Conservation (phyloP, 352 stramenopile genomes). For the Globisporangium recalcitrans region DNA sequence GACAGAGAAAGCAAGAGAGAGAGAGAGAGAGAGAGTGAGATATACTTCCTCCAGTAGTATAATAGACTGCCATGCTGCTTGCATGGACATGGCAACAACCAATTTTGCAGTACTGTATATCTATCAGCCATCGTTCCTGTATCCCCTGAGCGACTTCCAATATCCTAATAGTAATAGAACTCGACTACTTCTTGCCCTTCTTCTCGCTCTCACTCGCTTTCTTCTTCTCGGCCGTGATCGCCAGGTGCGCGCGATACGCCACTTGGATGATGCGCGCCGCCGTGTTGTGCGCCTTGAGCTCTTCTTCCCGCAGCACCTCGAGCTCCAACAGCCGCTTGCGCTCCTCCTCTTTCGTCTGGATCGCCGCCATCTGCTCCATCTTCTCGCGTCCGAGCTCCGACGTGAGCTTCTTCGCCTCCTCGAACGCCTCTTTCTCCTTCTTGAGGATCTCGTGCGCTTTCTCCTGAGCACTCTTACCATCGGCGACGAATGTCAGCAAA, state of each 20-base stretch:
- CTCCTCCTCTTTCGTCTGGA: constrained; percentile 72
- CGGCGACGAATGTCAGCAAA: constrained; percentile 67
- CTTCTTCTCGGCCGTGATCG: constrained; percentile 52
- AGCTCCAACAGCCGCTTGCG: constrained; percentile 61
- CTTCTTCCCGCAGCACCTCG: constrained; percentile 56
- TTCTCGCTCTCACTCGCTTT: constrained; percentile 53
- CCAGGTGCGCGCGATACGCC: constrained; percentile 40
- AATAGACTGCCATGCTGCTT: too few relatives aligned
- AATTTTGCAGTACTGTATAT: too few relatives aligned
- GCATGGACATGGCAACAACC: too few relatives aligned
- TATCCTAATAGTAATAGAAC: too few relatives aligned
- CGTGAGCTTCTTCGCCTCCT: constrained; percentile 84
- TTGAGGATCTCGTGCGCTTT: constrained; percentile 79
- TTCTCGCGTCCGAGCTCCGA: constrained; percentile 75
- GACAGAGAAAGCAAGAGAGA: too few relatives aligned
- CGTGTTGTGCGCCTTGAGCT: constrained; percentile 64
- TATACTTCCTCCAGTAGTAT: too few relatives aligned
- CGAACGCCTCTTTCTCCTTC: constrained; percentile 81
- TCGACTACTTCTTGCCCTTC: constrained; percentile 74
- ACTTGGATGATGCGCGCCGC: constrained; percentile 67
- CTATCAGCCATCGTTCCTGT: too few relatives aligned
- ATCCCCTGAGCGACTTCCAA: too few relatives aligned
- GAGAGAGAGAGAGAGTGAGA: too few relatives aligned
- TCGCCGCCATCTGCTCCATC: constrained; percentile 60
- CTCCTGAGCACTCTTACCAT: constrained; percentile 71